Evolutionary conservation across 331 rosid species (phyloP).

Genomic region (Acacia pycnantha): DNA sequence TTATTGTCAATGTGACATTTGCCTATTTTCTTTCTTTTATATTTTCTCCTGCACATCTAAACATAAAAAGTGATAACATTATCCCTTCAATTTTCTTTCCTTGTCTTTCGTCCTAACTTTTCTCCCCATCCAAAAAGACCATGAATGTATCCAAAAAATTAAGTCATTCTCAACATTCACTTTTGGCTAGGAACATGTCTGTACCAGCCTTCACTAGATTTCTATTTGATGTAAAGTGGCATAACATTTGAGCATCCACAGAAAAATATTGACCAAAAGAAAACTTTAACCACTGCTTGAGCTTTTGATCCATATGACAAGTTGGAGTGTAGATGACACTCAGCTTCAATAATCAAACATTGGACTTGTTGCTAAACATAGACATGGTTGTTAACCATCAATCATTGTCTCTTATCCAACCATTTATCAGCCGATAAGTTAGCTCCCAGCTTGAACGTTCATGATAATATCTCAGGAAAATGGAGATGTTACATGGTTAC

Average conservation of each 20-base stretch:
- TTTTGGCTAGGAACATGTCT: background rate
- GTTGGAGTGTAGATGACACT: background rate
- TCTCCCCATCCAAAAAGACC: background rate
- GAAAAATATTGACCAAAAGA: background rate
- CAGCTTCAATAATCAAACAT: background rate
- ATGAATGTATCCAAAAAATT: too few relatives aligned
- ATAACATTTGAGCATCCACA: background rate
- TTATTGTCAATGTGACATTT: background rate
- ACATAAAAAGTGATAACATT: background rate
- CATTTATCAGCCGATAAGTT: slow-evolving; percentile 1
- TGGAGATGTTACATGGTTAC: background rate
- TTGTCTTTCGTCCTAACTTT: background rate
- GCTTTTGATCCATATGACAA: background rate
- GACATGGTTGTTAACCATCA: background rate
- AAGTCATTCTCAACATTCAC: background rate
- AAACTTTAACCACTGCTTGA: background rate
- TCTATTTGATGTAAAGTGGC: background rate
- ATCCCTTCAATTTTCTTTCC: too few relatives aligned
- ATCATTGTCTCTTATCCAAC: background rate
- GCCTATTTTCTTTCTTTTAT: background rate
- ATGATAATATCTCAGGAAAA: background rate
- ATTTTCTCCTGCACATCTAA: background rate
- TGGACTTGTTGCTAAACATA: slow-evolving; percentile 19
- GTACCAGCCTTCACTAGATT: background rate
- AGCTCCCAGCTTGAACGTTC: background rate